Evolutionary conservation across 495 filamentous ascomycete genomes (phyloP).

Genomic region (Penicillium bovifimosum): DNA sequence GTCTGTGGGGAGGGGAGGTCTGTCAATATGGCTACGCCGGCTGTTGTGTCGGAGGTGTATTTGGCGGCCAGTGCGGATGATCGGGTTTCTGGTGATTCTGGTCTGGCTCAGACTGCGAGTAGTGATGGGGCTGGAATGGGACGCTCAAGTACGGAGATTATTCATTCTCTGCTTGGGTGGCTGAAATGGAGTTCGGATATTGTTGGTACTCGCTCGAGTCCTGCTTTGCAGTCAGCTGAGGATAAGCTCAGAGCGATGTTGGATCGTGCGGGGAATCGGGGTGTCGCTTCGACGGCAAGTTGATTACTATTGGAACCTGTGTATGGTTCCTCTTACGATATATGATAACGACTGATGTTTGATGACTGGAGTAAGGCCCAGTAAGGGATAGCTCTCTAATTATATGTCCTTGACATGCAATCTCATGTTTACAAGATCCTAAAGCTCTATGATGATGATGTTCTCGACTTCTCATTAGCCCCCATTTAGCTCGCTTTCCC

Average conservation of each 20-base stretch:
- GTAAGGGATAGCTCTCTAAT: background rate
- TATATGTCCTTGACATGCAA: background rate
- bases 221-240: conserved; percentile 32
- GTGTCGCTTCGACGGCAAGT: background rate
- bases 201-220: conserved; percentile 14
- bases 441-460: too few species aligned
- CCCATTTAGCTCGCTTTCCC: too few species aligned
- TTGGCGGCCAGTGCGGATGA: conserved; percentile 35
- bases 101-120: background rate
- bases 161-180: conserved; percentile 38
- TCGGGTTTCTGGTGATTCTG: background rate
- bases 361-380: background rate
- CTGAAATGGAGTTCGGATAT: conserved; percentile 23
- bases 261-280: conserved; percentile 15
- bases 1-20: conserved; percentile 2
- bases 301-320: background rate
- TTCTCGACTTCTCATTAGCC: too few species aligned
- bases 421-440: too few species aligned
- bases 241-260: conserved; percentile 36
- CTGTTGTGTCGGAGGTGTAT: conserved; percentile 38
- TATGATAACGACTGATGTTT: conserved; percentile 8
- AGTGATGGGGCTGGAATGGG: background rate
- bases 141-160: conserved; percentile 14
- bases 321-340: conserved; percentile 2
- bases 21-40: conserved; percentile 29